Conservation (phyloP, 345 rosid species). For the Populus ilicifolia region DNA sequence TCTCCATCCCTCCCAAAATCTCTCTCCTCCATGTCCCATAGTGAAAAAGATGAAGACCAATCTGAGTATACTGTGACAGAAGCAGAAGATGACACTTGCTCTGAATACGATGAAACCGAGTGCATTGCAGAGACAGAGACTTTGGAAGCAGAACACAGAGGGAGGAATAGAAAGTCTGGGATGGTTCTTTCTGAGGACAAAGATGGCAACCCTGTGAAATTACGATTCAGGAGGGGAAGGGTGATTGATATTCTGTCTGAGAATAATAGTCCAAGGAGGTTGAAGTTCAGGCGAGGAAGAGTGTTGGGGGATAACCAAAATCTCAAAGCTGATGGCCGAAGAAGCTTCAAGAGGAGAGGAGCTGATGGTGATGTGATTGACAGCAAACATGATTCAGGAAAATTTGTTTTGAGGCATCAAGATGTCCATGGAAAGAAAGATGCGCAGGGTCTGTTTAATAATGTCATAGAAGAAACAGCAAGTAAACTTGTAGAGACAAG, state of each 20-base stretch:
- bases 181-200: conserved; percentile 24
- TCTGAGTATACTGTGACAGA: conserved; percentile 33
- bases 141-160: conserved; percentile 22
- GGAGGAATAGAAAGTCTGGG: conserved; percentile 26
- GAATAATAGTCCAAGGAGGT: conserved; percentile 53
- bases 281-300: conserved; percentile 62
- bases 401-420: conserved; percentile 68
- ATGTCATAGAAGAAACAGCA: conserved; percentile 92
- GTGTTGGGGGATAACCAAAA: conserved; percentile 32
- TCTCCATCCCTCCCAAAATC: conserved; percentile 17
- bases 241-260: conserved; percentile 46
- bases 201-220: conserved; percentile 36
- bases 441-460: conserved; percentile 55
- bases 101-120: conserved; percentile 37
- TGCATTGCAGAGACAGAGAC: conserved; percentile 19
- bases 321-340: conserved; percentile 28
- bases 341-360: conserved; percentile 45
- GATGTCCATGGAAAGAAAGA: conserved; percentile 56
- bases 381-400: conserved; percentile 29
- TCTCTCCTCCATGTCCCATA: conserved; percentile 26
- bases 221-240: conserved; percentile 63
- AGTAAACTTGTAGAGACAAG: conserved; percentile 74
- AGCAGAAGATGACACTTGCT: conserved; percentile 37
- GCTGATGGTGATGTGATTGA: conserved; percentile 27
- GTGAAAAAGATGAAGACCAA: conserved; percentile 37